Conservation (phyloP, 2,329 filamentous ascomycete species). For the Trichoderma atroviride region DNA sequence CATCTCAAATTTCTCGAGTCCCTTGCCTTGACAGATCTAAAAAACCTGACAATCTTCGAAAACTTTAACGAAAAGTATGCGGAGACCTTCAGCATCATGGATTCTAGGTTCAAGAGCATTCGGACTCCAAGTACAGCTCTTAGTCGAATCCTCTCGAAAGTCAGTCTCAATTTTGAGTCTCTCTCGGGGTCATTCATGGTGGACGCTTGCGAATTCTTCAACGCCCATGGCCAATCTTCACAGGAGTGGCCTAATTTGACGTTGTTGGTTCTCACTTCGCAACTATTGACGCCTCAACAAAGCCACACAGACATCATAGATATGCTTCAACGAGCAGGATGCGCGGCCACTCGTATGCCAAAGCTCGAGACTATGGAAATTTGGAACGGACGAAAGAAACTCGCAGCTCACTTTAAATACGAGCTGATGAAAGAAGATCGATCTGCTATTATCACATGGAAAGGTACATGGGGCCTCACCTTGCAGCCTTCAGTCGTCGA, state of each 20-base stretch:
- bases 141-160: not conserved
- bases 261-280: constrained; percentile 36
- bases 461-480: constrained; percentile 26
- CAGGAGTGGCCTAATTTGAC: constrained; percentile 34
- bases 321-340: constrained; percentile 35
- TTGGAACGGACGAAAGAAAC: constrained; percentile 37
- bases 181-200: constrained; percentile 37
- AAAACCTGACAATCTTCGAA: constrained; percentile 5
- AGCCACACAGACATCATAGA: constrained; percentile 28
- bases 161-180: not conserved
- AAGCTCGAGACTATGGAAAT: constrained; percentile 38
- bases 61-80: constrained; percentile 12
- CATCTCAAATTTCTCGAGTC: not conserved
- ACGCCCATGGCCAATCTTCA: not conserved
- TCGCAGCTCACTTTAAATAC: constrained; percentile 34
- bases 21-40: not conserved
- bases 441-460: constrained; percentile 27
- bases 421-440: constrained; percentile 15
- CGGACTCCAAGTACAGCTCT: not conserved
- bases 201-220: constrained; percentile 37
- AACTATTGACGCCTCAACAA: constrained; percentile 31
- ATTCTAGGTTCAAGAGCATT: not conserved
- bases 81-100: not conserved
- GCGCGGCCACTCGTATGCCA: constrained; percentile 35
- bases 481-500: constrained; percentile 22